phyloP scores from a whole-genome alignment of 2,329 filamentous ascomycete genomes.

The Colletotrichum kahawae region DNA sequence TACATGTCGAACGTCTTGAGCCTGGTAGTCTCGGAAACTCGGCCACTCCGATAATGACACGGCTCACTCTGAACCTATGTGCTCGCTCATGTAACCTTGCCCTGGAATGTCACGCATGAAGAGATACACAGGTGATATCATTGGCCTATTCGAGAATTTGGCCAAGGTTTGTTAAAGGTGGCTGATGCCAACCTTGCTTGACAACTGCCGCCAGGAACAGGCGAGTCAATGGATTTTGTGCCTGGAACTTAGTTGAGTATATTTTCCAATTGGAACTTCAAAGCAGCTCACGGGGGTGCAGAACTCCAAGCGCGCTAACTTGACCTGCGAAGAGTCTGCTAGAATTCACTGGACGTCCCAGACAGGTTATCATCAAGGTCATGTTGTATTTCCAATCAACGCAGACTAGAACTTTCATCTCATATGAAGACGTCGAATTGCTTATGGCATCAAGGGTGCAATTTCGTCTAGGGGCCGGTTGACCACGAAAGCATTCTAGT shows the following conservation, averaged over 20 bases:
- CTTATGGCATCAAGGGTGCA: background rate
- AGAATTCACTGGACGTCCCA: background rate
- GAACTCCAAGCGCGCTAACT: rapidly evolving
- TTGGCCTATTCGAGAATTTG: background rate
- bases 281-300: background rate
- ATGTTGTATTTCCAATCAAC: background rate
- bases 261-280: background rate
- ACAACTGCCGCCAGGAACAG: background rate
- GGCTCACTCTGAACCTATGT: background rate
- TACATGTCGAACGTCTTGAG: too few species aligned
- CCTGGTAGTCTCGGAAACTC: too few species aligned
- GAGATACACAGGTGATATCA: too few species aligned
- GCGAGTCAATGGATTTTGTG: background rate
- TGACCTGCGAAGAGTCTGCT: background rate
- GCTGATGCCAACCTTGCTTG: background rate
- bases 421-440: background rate
- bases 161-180: background rate
- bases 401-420: background rate
- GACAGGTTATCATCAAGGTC: background rate
- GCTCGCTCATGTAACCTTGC: background rate
- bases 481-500: background rate
- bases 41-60: background rate
- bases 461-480: too few species aligned
- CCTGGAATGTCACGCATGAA: too few species aligned
- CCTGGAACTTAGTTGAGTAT: background rate